Base-by-base conservation (phyloP, 2,329 filamentous ascomycete genomes). In the Fonsecaea nubica region DNA sequence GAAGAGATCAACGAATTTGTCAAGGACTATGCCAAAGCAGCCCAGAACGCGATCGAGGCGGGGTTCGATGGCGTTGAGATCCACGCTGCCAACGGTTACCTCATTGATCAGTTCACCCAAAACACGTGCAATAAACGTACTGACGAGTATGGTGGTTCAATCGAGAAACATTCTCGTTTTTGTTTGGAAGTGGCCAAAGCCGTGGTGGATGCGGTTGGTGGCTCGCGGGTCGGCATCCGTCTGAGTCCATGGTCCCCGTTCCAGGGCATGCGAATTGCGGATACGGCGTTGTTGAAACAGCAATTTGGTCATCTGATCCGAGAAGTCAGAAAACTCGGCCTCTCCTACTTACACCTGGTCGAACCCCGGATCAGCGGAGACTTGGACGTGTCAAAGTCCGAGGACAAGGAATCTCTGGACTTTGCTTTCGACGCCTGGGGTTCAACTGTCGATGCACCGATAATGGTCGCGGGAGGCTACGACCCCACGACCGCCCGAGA, bases 271-370 rank as follows among this genome's bases (percentile, higher is more conserved):
- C 76, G 78, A 52, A 88, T 88, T 9, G 25, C 75, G 0, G 80
- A 89, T 40, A 86, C 87, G 0, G 72, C 85, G 7, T 84, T 86
- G 0, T 35, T 35, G 33, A 9, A 35, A 35, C 5, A 35, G 33
- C 87, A 90, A 64, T 90, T 89, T 72, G 77, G 77, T 0, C 79
- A 89, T 70, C 73, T 88, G 6, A 78, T 86, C 52, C 72, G 76
- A 33, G 80, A 82, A 32, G 76, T 87, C 5, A 82, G 81, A 67
- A 75, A 77, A 10, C 76, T 87, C 5, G 82, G 81, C 66, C 76
- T 90, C 6, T 82, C 85, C 0, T 89, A 86, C 70, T 72, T 89
- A 0, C 86, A 88, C 72, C 65, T 88, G 0, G 75, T 89, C 8
- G 85, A 89, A 68, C 25, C n/a, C 13, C 4, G 63, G 21, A 32